These are phyloP conservation scores for Panellus pusillus DNA, from an alignment of 768 basidiomycete genomes.

Conservation along the genomic window DNA sequence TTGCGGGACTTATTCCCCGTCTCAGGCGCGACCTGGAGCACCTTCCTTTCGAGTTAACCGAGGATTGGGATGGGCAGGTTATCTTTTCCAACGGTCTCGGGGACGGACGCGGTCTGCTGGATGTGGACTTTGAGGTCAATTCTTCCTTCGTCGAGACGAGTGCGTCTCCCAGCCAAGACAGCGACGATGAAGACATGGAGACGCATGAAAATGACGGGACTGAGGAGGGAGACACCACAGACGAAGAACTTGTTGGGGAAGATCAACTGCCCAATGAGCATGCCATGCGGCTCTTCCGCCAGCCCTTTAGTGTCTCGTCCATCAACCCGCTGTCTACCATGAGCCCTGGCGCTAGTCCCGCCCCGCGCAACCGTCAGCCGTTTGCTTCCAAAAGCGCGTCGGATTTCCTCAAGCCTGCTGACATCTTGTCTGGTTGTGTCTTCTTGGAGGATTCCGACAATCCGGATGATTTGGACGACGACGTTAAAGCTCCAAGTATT, in stretches of 20 bases:
- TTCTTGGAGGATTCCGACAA: constrained; percentile 53
- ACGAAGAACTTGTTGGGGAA: constrained; percentile 80
- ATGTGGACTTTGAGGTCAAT: constrained; percentile 70
- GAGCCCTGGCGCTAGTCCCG: constrained; percentile 53
- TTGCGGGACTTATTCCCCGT: constrained; percentile 29
- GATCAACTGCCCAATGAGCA: constrained; percentile 73
- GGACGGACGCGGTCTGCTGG: constrained; percentile 59
- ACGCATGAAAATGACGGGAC: constrained; percentile 50
- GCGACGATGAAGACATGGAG: constrained; percentile 52
- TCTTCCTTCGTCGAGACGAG: constrained; percentile 52
- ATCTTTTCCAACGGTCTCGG: constrained; percentile 66
- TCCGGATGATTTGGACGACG: constrained; percentile 36
- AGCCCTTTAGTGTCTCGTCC: constrained; percentile 60
- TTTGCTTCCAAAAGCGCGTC: constrained; percentile 28
- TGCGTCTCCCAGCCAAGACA: constrained; percentile 48
- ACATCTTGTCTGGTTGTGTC: constrained; percentile 64
- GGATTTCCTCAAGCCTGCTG: constrained; percentile 58
- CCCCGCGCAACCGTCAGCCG: constrained; percentile 34
- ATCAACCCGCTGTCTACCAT: constrained; percentile 80
- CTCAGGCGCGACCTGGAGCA: constrained; percentile 35
- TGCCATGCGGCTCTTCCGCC: constrained; percentile 70
- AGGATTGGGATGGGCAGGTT: constrained; percentile 76
- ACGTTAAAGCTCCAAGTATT: constrained; percentile 23
- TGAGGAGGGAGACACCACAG: constrained; percentile 74
- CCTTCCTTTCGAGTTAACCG: constrained; percentile 64